Conservation (phyloP, 768 basidiomycete species). For the Guyanaporus albipodus region DNA sequence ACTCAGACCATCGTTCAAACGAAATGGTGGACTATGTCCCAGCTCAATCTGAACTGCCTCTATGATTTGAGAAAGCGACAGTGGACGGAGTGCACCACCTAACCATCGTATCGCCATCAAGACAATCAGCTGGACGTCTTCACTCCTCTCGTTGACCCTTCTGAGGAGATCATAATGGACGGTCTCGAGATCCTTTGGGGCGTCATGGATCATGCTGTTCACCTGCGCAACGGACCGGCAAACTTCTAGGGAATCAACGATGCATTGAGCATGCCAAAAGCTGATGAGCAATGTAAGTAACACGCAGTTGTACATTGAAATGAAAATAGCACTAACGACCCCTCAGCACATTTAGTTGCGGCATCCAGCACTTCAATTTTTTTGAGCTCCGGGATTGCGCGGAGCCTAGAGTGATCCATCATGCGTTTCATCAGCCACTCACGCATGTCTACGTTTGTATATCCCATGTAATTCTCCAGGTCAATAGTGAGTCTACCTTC, state of each 20-base stretch:
- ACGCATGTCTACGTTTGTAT: slow-evolving; percentile 21
- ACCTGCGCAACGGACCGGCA: slow-evolving; percentile 26
- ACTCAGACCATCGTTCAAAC: slow-evolving; percentile 24
- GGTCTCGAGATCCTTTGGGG: slow-evolving; percentile 21
- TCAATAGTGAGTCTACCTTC: slow-evolving; percentile 16
- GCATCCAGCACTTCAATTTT: slow-evolving; percentile 20
- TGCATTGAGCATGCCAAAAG: slow-evolving; percentile 29
- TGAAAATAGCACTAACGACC: slow-evolving; percentile 16
- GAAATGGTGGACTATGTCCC: slow-evolving; percentile 16
- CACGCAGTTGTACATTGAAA: not conserved
- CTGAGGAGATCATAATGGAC: slow-evolving; percentile 20
- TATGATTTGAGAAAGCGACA: slow-evolving; percentile 25
- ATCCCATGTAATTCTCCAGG: slow-evolving; percentile 22
- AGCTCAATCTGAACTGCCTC: slow-evolving; percentile 29
- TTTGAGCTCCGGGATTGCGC: slow-evolving; percentile 19
- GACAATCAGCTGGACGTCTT: slow-evolving; percentile 24
- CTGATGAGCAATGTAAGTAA: slow-evolving; percentile 8
- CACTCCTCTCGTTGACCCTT: slow-evolving; percentile 19
- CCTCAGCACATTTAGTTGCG: slow-evolving; percentile 7
- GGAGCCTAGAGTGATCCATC: slow-evolving; percentile 21
- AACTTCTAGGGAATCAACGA: slow-evolving; percentile 24
- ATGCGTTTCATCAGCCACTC: slow-evolving; percentile 25
- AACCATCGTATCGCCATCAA: slow-evolving; percentile 23
- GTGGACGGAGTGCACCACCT: slow-evolving; percentile 24
- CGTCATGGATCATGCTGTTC: slow-evolving; percentile 14